These are phyloP conservation scores for Sporothrix pseudoabietina DNA, from an alignment of 2,329 filamentous ascomycete species.

Conservation along the genomic window DNA sequence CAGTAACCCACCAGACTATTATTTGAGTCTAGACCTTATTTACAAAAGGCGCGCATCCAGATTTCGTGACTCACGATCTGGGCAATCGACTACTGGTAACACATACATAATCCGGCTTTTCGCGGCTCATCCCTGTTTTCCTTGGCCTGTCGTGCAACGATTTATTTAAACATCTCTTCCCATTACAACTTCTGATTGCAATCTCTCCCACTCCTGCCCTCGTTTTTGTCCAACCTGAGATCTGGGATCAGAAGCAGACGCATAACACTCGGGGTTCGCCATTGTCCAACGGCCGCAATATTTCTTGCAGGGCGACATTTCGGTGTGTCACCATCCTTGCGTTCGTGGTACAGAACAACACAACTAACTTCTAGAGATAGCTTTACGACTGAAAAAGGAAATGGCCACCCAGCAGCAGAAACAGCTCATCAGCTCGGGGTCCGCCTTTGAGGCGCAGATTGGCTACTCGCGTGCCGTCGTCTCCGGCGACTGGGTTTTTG, in stretches of 20 bases:
- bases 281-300: constrained; percentile 18
- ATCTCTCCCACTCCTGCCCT: background rate
- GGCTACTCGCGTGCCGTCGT: constrained; percentile 59
- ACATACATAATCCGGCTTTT: background rate
- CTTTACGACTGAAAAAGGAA: background rate
- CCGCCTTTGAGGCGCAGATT: constrained; percentile 55
- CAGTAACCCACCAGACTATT: background rate
- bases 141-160: constrained; percentile 4
- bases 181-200: background rate
- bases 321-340: constrained; percentile 14
- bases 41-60: background rate
- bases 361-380: background rate
- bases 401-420: background rate
- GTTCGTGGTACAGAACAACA: background rate
- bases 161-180: background rate
- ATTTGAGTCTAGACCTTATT: background rate
- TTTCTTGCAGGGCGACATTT: constrained; percentile 12
- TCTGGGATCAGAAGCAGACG: background rate
- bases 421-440: constrained; percentile 51
- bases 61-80: background rate
- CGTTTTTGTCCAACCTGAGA: background rate
- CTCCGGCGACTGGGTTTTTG: constrained; percentile 54
- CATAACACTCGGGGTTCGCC: constrained; percentile 3
- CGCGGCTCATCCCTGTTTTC: background rate
- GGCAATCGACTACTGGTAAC: background rate